These are phyloP conservation scores for Chlorella sp. DNA, from an alignment of 139 green algal species.

Conservation along the genomic window DNA sequence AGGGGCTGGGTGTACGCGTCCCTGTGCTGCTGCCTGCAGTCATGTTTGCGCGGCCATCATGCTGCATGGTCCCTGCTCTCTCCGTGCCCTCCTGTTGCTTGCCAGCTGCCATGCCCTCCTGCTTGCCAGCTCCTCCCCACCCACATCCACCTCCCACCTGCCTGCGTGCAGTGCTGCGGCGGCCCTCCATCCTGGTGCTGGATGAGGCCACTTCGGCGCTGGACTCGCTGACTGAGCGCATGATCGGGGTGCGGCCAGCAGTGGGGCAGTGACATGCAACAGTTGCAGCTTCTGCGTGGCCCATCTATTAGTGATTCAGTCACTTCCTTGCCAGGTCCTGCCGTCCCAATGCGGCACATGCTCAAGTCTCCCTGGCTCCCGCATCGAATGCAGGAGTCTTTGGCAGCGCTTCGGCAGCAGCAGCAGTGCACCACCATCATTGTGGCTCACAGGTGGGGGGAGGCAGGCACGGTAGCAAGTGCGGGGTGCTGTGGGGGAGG, in stretches of 20 bases:
- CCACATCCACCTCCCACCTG: neutral
- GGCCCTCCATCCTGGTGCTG: constrained; percentile 77
- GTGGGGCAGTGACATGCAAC: neutral
- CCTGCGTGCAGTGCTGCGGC: constrained; percentile 28
- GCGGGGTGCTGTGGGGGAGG: no score
- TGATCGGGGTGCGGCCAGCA: neutral
- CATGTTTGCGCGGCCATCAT: neutral
- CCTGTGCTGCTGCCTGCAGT: neutral
- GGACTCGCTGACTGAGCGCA: constrained; percentile 68
- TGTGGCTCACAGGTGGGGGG: constrained; percentile 74
- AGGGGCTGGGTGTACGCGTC: neutral
- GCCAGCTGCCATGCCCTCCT: neutral
- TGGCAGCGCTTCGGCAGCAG: constrained; percentile 17
- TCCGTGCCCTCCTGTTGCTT: neutral
- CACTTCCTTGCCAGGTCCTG: no score
- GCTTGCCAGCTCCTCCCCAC: neutral
- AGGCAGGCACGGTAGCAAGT: no score
- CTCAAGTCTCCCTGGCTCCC: neutral
- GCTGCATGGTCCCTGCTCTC: neutral
- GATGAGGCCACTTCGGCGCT: constrained; percentile 91
- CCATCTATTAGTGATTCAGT: no score
- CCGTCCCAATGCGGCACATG: no score
- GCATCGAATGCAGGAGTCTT: constrained; percentile 40
- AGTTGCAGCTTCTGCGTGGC: neutral
- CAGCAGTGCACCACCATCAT: constrained; percentile 78